phyloP scores from a whole-genome alignment of 2,329 filamentous ascomycete species.

The Fusarium tanahbumbuense region DNA sequence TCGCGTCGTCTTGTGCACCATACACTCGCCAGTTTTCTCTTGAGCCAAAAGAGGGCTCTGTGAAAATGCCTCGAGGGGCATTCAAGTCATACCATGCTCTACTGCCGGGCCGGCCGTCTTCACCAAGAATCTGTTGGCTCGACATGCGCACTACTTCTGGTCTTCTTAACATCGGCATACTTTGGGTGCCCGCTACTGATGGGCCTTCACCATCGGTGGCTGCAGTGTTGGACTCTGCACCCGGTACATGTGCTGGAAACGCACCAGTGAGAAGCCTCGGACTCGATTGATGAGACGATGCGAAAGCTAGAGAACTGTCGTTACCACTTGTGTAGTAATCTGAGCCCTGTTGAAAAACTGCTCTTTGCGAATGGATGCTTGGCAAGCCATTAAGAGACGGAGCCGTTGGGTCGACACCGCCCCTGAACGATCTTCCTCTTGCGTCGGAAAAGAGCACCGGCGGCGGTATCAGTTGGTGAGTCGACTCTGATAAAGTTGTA shows the following conservation, averaged over 20 bases:
- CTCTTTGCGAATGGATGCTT: slow-evolving; percentile 36
- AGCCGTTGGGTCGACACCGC: slow-evolving; percentile 46
- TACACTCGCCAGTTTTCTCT: slow-evolving; percentile 54
- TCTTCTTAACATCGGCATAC: slow-evolving; percentile 39
- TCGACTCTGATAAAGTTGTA: slow-evolving; percentile 47
- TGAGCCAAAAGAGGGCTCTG: slow-evolving; percentile 51
- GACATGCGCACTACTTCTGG: slow-evolving; percentile 43
- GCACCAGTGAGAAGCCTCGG: slow-evolving; percentile 38
- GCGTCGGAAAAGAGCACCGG: slow-evolving; percentile 45
- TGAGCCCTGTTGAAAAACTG: slow-evolving; percentile 37
- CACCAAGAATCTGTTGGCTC: slow-evolving; percentile 38
- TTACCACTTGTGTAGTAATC: slow-evolving; percentile 48
- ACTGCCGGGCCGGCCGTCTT: slow-evolving; percentile 16
- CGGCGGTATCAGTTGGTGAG: slow-evolving; percentile 49
- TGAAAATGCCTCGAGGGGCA: slow-evolving; percentile 41
- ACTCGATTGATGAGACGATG: slow-evolving; percentile 45
- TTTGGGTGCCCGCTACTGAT: slow-evolving; percentile 40
- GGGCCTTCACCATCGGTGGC: neutral
- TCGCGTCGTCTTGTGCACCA: slow-evolving; percentile 42
- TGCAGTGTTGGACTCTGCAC: slow-evolving; percentile 1
- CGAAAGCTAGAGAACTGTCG: slow-evolving; percentile 51
- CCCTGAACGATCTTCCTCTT: slow-evolving; percentile 44
- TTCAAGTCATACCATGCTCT: slow-evolving; percentile 45
- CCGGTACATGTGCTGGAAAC: slow-evolving; percentile 20
- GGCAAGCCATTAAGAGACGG: slow-evolving; percentile 47